Conservation (phyloP, 345 rosid species). For the Triadica sebifera region DNA sequence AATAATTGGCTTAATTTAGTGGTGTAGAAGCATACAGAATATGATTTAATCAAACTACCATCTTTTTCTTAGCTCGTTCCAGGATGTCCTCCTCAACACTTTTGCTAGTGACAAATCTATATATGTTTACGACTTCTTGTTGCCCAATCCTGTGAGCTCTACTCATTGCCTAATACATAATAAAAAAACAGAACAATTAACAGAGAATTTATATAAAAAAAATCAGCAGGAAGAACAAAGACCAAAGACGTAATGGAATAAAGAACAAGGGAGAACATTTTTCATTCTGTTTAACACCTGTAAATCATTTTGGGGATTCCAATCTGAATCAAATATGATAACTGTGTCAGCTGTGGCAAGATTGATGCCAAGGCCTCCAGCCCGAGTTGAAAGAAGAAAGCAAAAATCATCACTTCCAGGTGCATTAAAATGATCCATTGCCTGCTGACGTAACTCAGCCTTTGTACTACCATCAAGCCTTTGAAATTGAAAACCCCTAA, state of each 20-base stretch:
- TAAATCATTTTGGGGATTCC: slow-evolving; percentile 99
- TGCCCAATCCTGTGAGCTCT: slow-evolving; percentile 99
- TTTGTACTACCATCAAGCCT: slow-evolving; percentile 99
- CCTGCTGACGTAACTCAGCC: slow-evolving; percentile 97
- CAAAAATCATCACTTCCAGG: slow-evolving; percentile 99
- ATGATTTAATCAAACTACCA: slow-evolving; percentile 46
- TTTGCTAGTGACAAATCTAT: slow-evolving; percentile 98
- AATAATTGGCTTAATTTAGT: neutral
- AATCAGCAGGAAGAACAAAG: neutral
- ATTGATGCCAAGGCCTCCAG: slow-evolving; percentile 99
- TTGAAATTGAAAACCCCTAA: slow-evolving; percentile 96
- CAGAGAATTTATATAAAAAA: neutral
- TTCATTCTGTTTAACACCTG: slow-evolving; percentile 50
- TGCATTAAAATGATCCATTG: slow-evolving; percentile 99
- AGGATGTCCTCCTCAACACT: slow-evolving; percentile 99
- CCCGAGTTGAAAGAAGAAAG: slow-evolving; percentile 98
- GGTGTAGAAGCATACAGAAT: neutral
- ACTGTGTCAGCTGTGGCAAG: slow-evolving; percentile 99
- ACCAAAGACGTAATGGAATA: neutral
- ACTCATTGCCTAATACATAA: slow-evolving; percentile 86
- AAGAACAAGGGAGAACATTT: slow-evolving; percentile 1
- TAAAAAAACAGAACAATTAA: slow-evolving; percentile 10
- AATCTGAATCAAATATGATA: slow-evolving; percentile 98
- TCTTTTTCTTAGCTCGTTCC: slow-evolving; percentile 98
- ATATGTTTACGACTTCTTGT: slow-evolving; percentile 95